These are phyloP conservation scores for Penicillium sumatraense DNA, from an alignment of 2,329 filamentous ascomycete species.

Conservation along the genomic window DNA sequence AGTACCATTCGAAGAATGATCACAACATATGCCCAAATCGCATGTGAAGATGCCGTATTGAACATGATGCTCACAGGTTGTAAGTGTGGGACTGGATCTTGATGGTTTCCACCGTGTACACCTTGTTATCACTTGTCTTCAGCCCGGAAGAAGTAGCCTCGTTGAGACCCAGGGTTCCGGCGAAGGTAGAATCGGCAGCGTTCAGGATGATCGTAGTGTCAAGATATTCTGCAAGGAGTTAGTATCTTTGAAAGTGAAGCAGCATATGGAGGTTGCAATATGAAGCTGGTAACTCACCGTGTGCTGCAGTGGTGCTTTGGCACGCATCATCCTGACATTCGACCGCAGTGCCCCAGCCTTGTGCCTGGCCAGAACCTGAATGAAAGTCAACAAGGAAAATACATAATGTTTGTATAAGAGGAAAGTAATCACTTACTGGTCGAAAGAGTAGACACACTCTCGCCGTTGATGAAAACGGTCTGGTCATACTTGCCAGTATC, in stretches of 20 bases:
- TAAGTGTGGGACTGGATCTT: conserved; percentile 32
- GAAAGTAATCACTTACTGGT: conserved; percentile 22
- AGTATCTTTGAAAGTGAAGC: background rate
- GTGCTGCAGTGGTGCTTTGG: conserved; percentile 30
- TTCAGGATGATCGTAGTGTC: conserved; percentile 36
- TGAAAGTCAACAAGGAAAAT: background rate
- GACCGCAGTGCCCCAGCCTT: conserved; percentile 39
- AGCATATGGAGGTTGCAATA: background rate
- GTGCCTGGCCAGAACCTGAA: conserved; percentile 33
- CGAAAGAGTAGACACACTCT: conserved; percentile 34
- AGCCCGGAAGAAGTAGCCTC: conserved; percentile 32
- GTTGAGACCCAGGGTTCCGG: conserved; percentile 31
- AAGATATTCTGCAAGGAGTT: conserved; percentile 28
- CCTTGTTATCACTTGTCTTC: conserved; percentile 32
- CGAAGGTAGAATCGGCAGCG: conserved; percentile 31
- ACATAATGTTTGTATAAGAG: no score
- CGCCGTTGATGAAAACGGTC: conserved; percentile 33
- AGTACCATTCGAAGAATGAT: background rate
- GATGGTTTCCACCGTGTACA: conserved; percentile 34
- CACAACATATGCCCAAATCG: background rate
- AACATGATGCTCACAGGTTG: background rate
- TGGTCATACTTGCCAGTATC: conserved; percentile 36
- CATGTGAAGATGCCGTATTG: background rate
- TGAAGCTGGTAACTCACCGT: conserved; percentile 27
- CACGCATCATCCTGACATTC: conserved; percentile 37